These are phyloP conservation scores for Vigna nakashimae DNA, from an alignment of 306 rosid genomes.

Conservation along the genomic window DNA sequence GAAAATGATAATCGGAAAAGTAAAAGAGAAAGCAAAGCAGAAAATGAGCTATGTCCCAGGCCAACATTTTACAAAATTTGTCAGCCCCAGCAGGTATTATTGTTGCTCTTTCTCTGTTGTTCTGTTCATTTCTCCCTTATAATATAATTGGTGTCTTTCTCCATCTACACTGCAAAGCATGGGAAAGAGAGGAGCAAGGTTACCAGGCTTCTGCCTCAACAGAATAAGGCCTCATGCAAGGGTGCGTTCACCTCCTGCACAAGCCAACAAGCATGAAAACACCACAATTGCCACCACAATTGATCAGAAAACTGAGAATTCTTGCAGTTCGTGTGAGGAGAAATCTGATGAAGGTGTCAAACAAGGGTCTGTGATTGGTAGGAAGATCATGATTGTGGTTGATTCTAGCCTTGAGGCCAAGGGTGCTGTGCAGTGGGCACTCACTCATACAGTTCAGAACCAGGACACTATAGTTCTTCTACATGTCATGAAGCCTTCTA, in stretches of 20 bases:
- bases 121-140: slow-evolving; percentile 42
- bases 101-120: slow-evolving; percentile 33
- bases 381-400: slow-evolving; percentile 91
- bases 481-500: slow-evolving; percentile 71
- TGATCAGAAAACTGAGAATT: slow-evolving; percentile 40
- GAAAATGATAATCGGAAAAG: slow-evolving; percentile 49
- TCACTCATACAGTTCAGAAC: slow-evolving; percentile 81
- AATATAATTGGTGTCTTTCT: slow-evolving; percentile 45
- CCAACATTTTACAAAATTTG: slow-evolving; percentile 46
- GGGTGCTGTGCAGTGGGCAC: slow-evolving; percentile 90
- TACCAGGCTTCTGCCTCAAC: slow-evolving; percentile 85
- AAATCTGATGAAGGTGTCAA: slow-evolving; percentile 52
- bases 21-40: slow-evolving; percentile 52
- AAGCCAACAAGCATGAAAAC: slow-evolving; percentile 56
- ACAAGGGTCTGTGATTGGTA: slow-evolving; percentile 50
- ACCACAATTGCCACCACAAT: slow-evolving; percentile 34
- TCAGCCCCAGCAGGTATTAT: slow-evolving; percentile 38
- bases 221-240: slow-evolving; percentile 87
- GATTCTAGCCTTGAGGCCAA: slow-evolving; percentile 93
- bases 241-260: slow-evolving; percentile 75
- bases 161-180: slow-evolving; percentile 46
- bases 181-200: slow-evolving; percentile 81
- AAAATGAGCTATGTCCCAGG: slow-evolving; percentile 52
- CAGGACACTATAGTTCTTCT: slow-evolving; percentile 80
- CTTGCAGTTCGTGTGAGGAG: slow-evolving; percentile 38